Percentiles rank a stretch among this genome's conserved stretches.
Conservation (phyloP, 148 eudicot genomes). For the Chenopodium suecicum region DNA sequence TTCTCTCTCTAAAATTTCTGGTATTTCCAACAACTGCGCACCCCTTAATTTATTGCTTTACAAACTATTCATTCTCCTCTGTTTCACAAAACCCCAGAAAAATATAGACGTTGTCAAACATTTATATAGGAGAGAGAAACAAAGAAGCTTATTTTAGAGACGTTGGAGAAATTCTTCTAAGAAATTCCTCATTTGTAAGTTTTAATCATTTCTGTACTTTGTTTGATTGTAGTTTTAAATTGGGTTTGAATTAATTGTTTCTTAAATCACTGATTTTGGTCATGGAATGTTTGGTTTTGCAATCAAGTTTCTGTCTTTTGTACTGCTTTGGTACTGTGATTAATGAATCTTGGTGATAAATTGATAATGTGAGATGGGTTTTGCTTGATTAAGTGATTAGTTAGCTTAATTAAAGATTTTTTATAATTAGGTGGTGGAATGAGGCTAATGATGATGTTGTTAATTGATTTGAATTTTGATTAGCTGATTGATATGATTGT, state of each 20-base stretch:
- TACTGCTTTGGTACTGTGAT: background rate
- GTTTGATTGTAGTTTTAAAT: constrained; percentile 2
- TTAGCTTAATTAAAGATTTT: background rate
- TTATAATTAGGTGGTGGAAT: background rate
- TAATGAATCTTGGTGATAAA: background rate
- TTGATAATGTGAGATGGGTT: background rate
- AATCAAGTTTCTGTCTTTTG: constrained; percentile 17
- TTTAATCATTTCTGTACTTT: background rate
- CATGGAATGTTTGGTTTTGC: constrained; percentile 8
- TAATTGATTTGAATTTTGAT: background rate
- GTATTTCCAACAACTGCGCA: constrained; percentile 18
- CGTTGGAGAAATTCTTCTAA: constrained; percentile 3
- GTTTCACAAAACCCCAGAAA: constrained; percentile 14
- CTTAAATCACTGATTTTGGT: background rate
- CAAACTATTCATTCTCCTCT: constrained; percentile 2
- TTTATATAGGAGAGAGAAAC: constrained; percentile 7
- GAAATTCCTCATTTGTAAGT: constrained; percentile 13
- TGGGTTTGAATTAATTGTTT: constrained; percentile 8
- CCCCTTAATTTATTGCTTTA: constrained; percentile 18
- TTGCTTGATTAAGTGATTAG: constrained; percentile 5
- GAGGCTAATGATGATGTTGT: background rate
- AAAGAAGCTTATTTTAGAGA: constrained; percentile 2
- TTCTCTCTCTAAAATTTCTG: constrained; percentile 7
- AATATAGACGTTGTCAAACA: constrained; percentile 25
- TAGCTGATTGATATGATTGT: too few relatives aligned